Evolutionary conservation across 2,329 filamentous ascomycete genomes (phyloP), one percentile per base, ranked within the genome.

Genomic region (Calonectria pseudoreteaudii): DNA sequence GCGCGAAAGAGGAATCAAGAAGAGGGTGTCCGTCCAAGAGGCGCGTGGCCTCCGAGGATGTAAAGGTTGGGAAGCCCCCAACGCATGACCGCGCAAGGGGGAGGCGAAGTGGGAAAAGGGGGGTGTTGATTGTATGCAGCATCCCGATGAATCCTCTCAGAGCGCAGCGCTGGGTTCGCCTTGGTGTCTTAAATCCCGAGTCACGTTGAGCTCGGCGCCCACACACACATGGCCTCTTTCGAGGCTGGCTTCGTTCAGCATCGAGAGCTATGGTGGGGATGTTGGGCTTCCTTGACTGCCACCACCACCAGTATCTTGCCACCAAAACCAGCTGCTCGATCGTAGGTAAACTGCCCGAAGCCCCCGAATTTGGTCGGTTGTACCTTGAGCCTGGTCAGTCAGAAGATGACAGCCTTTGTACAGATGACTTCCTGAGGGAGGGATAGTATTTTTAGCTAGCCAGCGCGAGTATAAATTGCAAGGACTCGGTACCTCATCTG

Each of bases 111-210:
- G 66, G 70, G 53, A 38, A 53, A 66, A 41, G 41, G 66, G 64
- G 70, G 70, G 52, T 31, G 56, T 68, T 79, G 80, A 82, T 80
- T 78, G 66, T 75, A 79, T 78, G 79, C 80, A 79, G 78, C 73
- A 78, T 75, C 76, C 76, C 78, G 79, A 82, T 78, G 77, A 78
- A 73, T 73, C 74, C 74, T 72, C 67, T 68, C 8, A 13, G 75
- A 71, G 74, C 74, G 71, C 68, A 80, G 74, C 71, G 76, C 76
- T 73, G 80, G 74, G 74, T 77, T 78, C 76, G 79, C 73, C 81
- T 81, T 80, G 80, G 80, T 85, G 84, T 85, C 83, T 85, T 80
- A 80, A 77, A 78, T 79, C 70, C 74, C 75, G 71, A 84, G 84
- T 85, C 84, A 85, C 84, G 84, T 80, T 84, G 77, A 80, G 77